Evolutionary conservation across 2,329 filamentous ascomycete genomes (phyloP), one percentile per base, ranked within the genome.

Genomic region (Diaporthe caulivora): DNA sequence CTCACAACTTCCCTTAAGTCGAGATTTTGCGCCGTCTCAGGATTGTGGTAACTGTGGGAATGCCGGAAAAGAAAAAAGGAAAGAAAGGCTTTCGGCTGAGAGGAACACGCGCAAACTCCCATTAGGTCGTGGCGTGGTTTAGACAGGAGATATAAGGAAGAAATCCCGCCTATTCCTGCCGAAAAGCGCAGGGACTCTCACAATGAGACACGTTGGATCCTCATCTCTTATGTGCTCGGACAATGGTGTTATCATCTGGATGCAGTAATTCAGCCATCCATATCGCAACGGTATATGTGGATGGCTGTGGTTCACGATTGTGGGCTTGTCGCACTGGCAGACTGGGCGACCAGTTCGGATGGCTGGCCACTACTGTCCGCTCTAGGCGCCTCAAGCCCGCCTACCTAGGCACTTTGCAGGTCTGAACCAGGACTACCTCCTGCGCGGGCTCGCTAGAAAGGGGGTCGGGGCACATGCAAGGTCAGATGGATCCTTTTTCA

Each of bases 31-130:
- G 57, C 9, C 29, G 49, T 34, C 26, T 60, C 72, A 57, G 60
- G 31, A 54, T 53, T 64, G 73, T 75, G 26, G 18, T 64, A 70
- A 44, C 40, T 40, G 37, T 57, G 47, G 60, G 18, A 67, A 11
- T 47, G 26, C 51, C n/a, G n/a, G n/a, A n/a, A n/a, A n/a, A n/a
- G n/a, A n/a, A 13, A 9, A 40, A 8, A 34, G 9, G 9, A 40
- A 11, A 37, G 13, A 34, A 55, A 37, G n/a, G 5, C 24, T 11
- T 40, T 34, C 24, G 18, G 44, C 24, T 26, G n/a, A 26, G n/a
- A 37, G 26, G 21, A 18, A 26, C n/a, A 53, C n/a, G 5, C 34
- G 3, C 10, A 10, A 65, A 8, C n/a, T 21, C n/a, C 21, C 3
- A 13, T 26, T 15, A 29, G 29, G 44, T 6, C 37, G 24, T 21